Evolutionary conservation across 495 filamentous ascomycete species (phyloP).

Genomic region (Platismatia glauca): DNA sequence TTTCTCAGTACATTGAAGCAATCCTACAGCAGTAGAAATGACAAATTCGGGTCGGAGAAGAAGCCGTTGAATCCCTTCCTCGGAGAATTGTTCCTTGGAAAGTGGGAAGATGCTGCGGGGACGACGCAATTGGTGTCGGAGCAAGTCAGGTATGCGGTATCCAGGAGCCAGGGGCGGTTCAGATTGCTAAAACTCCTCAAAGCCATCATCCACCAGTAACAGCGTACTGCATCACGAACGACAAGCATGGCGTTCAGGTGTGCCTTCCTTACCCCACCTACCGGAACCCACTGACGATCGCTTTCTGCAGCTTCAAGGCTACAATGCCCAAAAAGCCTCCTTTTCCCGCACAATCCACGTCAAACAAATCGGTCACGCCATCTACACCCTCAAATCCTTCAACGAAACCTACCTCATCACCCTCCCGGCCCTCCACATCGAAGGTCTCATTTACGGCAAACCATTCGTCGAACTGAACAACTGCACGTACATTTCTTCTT

Average conservation of each 20-base stretch:
- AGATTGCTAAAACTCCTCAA: neutral
- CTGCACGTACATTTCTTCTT: slow-evolving; percentile 71
- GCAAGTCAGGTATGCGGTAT: slow-evolving; percentile 58
- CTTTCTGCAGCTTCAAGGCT: slow-evolving; percentile 62
- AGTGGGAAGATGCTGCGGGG: slow-evolving; percentile 71
- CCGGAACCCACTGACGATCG: slow-evolving; percentile 5
- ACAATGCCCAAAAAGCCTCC: slow-evolving; percentile 95
- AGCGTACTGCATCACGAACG: slow-evolving; percentile 84
- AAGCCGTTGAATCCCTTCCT: slow-evolving; percentile 91
- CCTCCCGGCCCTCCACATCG: slow-evolving; percentile 85
- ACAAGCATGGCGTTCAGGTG: slow-evolving; percentile 66
- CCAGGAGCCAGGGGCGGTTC: neutral
- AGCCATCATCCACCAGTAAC: slow-evolving; percentile 98
- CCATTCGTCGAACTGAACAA: slow-evolving; percentile 88
- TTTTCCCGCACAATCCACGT: slow-evolving; percentile 90
- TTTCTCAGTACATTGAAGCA: slow-evolving; percentile 93
- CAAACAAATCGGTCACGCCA: slow-evolving; percentile 93
- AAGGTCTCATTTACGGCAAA: slow-evolving; percentile 82
- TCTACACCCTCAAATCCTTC: slow-evolving; percentile 58
- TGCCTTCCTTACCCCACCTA: slow-evolving; percentile 15
- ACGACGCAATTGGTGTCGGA: slow-evolving; percentile 65
- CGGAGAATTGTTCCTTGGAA: slow-evolving; percentile 84
- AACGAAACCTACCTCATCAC: slow-evolving; percentile 83
- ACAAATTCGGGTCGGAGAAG: slow-evolving; percentile 91
- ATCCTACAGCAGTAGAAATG: slow-evolving; percentile 83